A percentile compares a stretch with the other conserved stretches of the same genome.
Conservation (phyloP, 495 filamentous ascomycete genomes). For the Aspergillus ostianus region DNA sequence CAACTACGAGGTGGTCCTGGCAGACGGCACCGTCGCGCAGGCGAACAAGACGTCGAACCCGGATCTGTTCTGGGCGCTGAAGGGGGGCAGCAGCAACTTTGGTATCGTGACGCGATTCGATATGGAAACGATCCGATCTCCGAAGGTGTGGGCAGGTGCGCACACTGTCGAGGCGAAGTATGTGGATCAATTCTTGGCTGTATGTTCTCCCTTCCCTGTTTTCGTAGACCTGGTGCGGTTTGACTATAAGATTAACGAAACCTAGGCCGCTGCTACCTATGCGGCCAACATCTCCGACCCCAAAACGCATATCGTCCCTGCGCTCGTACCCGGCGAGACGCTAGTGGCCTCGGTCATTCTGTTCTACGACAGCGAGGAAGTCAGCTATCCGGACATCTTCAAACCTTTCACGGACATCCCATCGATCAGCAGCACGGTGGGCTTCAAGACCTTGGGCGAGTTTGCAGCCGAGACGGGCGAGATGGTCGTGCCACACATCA, state of each 20-base stretch:
- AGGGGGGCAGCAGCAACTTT: slow-evolving; percentile 55
- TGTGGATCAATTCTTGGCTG: slow-evolving; percentile 30
- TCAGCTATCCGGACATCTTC: slow-evolving; percentile 30
- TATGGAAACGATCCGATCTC: slow-evolving; percentile 47
- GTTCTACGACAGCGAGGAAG: slow-evolving; percentile 36
- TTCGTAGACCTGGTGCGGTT: no score
- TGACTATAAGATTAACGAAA: no score
- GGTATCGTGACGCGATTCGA: slow-evolving; percentile 53
- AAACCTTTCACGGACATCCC: slow-evolving; percentile 40
- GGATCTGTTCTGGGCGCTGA: slow-evolving; percentile 62
- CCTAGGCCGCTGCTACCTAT: slow-evolving; percentile 31
- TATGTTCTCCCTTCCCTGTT: slow-evolving; percentile 15
- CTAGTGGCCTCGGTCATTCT: slow-evolving; percentile 34
- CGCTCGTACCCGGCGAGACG: slow-evolving; percentile 27
- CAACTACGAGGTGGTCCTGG: slow-evolving; percentile 59
- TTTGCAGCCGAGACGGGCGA: slow-evolving; percentile 29
- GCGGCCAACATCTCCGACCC: slow-evolving; percentile 30
- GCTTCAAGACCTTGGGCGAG: slow-evolving; percentile 35
- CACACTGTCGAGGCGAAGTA: slow-evolving; percentile 30
- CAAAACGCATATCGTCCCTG: slow-evolving; percentile 36
- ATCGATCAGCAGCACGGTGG: slow-evolving; percentile 30
- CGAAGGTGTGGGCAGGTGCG: slow-evolving; percentile 46
- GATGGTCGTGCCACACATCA: slow-evolving; percentile 28
- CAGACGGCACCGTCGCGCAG: slow-evolving; percentile 54
- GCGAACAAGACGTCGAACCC: slow-evolving; percentile 49